Conservation (phyloP, 345 rosid species). For the Eutrema yunnanense region DNA sequence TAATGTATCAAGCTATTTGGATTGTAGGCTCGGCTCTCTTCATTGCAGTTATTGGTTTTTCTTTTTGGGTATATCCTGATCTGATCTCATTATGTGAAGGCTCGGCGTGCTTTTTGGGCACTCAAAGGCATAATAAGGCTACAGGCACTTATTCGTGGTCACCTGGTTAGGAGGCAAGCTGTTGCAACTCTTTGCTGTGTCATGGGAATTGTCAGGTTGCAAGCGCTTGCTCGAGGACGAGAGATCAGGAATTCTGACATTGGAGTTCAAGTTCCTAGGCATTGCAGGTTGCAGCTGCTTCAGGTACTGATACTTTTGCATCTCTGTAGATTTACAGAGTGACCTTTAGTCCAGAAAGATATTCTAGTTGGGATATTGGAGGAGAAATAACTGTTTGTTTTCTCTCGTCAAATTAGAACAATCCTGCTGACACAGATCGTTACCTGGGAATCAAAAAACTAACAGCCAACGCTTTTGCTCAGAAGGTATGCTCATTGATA, state of each 20-base stretch:
- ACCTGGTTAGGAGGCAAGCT: slow-evolving; percentile 91
- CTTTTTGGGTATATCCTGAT: slow-evolving; percentile 20
- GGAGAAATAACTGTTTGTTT: neutral
- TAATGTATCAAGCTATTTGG: slow-evolving; percentile 32
- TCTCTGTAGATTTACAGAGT: neutral
- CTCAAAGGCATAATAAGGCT: slow-evolving; percentile 97
- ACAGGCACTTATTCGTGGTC: slow-evolving; percentile 95
- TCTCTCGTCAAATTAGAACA: slow-evolving; percentile 5
- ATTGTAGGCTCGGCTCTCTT: slow-evolving; percentile 2
- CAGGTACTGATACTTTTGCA: slow-evolving; percentile 39
- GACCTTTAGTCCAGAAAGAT: neutral
- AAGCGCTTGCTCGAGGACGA: slow-evolving; percentile 68
- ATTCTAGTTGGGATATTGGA: neutral
- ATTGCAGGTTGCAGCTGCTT: slow-evolving; percentile 26
- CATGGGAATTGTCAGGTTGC: slow-evolving; percentile 83
- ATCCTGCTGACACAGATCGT: slow-evolving; percentile 32
- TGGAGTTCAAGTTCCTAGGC: slow-evolving; percentile 44
- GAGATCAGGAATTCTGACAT: slow-evolving; percentile 51
- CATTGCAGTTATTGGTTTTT: neutral
- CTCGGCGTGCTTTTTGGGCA: slow-evolving; percentile 87
- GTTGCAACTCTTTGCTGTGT: slow-evolving; percentile 65
- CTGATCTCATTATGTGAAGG: slow-evolving; percentile 46
- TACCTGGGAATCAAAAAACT: slow-evolving; percentile 40
- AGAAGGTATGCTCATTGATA: slow-evolving; percentile 44
- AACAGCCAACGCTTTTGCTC: slow-evolving; percentile 53